Conservation (phyloP, 2,329 filamentous ascomycete species). For the Tolypocladium inflatum region DNA sequence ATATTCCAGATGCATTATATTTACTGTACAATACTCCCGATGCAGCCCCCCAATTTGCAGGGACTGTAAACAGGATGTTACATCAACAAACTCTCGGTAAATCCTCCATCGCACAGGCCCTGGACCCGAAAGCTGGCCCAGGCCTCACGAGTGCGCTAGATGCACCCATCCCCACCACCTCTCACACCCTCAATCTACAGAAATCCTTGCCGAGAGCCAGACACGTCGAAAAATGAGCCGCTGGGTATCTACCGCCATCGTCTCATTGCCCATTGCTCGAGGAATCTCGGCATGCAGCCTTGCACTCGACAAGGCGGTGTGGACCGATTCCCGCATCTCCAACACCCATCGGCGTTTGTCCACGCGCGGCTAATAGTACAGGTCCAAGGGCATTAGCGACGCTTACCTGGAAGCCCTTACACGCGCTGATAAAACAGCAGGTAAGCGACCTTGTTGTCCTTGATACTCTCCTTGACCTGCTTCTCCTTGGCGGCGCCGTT, state of each 20-base stretch:
- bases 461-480: constrained; percentile 54
- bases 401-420: constrained; percentile 14
- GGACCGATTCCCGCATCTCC: background rate
- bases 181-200: constrained; percentile 4
- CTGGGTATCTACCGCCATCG: constrained; percentile 10
- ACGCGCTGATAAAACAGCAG: constrained; percentile 89
- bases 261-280: constrained; percentile 8
- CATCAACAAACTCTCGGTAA: background rate
- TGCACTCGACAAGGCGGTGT: background rate
- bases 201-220: constrained; percentile 16
- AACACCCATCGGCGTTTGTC: background rate
- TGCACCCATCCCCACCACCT: background rate
- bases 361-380: background rate
- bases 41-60: background rate
- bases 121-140: background rate
- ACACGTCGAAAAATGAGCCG: constrained; percentile 14
- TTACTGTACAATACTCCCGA: constrained; percentile 5
- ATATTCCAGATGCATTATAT: constrained; percentile 5
- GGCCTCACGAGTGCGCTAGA: background rate
- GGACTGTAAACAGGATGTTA: background rate
- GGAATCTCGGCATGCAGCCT: constrained; percentile 2
- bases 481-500: constrained; percentile 48
- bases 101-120: background rate
- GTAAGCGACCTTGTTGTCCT: constrained; percentile 96
- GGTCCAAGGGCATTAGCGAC: background rate